phyloP scores from a whole-genome alignment of 1,284 basidiomycete species.

The Volvariella surrecta region DNA sequence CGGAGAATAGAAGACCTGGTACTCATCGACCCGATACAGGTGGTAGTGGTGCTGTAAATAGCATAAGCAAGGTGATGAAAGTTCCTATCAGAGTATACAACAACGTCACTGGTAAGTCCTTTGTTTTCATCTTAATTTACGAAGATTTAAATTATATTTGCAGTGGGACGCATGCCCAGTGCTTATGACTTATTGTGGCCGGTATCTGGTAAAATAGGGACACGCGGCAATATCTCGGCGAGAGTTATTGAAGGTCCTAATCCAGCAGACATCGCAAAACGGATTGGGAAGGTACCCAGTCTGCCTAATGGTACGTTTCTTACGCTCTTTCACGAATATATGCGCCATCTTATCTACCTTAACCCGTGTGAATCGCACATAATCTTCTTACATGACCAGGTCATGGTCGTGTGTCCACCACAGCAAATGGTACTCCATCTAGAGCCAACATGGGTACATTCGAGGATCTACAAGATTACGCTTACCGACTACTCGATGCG shows the following conservation, averaged over 20 bases:
- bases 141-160: background rate
- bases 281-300: background rate
- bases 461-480: slow-evolving; percentile 26
- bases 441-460: slow-evolving; percentile 7
- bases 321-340: background rate
- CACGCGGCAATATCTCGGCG: slow-evolving; percentile 2
- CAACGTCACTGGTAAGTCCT: slow-evolving; percentile 60
- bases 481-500: slow-evolving; percentile 35
- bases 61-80: slow-evolving; percentile 75
- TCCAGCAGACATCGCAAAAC: background rate
- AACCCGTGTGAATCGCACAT: too few species aligned
- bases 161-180: slow-evolving; percentile 43
- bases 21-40: slow-evolving; percentile 12
- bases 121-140: slow-evolving; percentile 4
- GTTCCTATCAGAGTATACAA: slow-evolving; percentile 87
- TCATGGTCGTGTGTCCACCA: background rate
- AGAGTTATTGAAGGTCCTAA: background rate
- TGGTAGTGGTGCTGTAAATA: slow-evolving; percentile 33
- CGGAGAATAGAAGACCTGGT: too few species aligned
- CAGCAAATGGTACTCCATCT: background rate
- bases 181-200: slow-evolving; percentile 73
- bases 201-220: slow-evolving; percentile 30
- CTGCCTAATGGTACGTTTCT: background rate
- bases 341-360: too few species aligned
- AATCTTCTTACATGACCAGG: background rate